phyloP scores from a whole-genome alignment of 345 rosid species.

The Bruguiera parviflora region DNA sequence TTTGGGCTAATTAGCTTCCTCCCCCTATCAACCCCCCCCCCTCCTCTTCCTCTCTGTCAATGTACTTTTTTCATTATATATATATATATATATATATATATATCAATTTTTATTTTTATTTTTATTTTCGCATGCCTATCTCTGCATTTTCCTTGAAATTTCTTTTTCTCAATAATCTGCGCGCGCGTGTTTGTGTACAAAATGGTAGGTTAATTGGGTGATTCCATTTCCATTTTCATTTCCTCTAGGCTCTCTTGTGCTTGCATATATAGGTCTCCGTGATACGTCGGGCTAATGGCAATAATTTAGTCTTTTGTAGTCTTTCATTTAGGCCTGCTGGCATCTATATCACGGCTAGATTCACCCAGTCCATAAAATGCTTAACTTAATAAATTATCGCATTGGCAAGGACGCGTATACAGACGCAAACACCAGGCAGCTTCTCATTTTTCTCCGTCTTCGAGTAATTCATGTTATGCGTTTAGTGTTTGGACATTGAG shows the following conservation, averaged over 20 bases:
- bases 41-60: constrained; percentile 4
- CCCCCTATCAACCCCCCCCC: too few species aligned
- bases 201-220: too few species aligned
- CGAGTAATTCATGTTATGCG: too few species aligned
- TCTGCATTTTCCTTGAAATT: constrained; percentile 5
- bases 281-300: not conserved
- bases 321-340: not conserved
- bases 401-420: too few species aligned
- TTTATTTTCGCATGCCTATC: not conserved
- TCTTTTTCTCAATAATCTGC: not conserved
- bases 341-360: not conserved
- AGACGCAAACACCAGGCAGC: too few species aligned
- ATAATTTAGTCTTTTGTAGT: not conserved
- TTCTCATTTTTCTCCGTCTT: too few species aligned
- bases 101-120: too few species aligned
- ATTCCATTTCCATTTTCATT: not conserved
- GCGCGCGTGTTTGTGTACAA: too few species aligned
- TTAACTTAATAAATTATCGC: too few species aligned
- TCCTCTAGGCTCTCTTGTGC: not conserved
- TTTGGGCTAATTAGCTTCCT: too few species aligned
- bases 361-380: too few species aligned
- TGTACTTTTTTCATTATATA: not conserved
- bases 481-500: too few species aligned
- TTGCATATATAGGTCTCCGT: not conserved
- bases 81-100: not conserved